Base-by-base conservation (phyloP, 768 basidiomycete species). In the Kockovaella imperatae region DNA sequence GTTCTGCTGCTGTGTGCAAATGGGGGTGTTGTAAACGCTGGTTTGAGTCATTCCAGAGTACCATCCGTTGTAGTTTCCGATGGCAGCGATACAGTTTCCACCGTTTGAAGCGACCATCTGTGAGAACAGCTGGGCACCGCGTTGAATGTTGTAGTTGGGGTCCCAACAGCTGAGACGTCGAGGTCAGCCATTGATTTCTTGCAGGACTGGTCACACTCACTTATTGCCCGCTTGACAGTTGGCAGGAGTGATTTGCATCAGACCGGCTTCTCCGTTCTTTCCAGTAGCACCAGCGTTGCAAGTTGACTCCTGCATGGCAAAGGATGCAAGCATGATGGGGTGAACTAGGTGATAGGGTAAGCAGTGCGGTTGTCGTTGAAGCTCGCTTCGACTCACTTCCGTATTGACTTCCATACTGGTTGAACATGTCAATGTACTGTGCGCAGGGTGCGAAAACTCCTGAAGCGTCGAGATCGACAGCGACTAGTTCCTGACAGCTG, bases 281-380 rank as follows among this genome's bases (percentile, higher is more conserved):
- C 87, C 87, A 36, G 80, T 75, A 5, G 77, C 78, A 14, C 71
- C 49, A 2, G 81, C 77, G 56, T 83, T 81, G 75, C 88, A 93
- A 31, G 74, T 74, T 26, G 79, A 80, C 68, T 93, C 90, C 68
- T 91, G 87, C 82, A 93, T 83, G 26, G 87, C 87, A 56, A 93
- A 83, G 0, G 87, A 77, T 2, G 87, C 88, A 30, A 91, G 69
- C 55, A 91, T 73, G 65, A 89, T 86, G 6, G 86, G 67, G 21
- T 83, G 84, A 25, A 89, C 77, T 56, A n/a, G 35, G 17, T n/a
- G n/a, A 40, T 40, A 39, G 28, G 15, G 14, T 11, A 32, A 31
- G 40, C 17, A 24, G 23, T 26, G 23, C 34, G 23, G 32, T 42
- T 29, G 48, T 41, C 30, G 28, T 7, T 23, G 28, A 25, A 24